phyloP scores from a whole-genome alignment of 2,329 filamentous ascomycete genomes.

The Pestalotiopsis sp. region DNA sequence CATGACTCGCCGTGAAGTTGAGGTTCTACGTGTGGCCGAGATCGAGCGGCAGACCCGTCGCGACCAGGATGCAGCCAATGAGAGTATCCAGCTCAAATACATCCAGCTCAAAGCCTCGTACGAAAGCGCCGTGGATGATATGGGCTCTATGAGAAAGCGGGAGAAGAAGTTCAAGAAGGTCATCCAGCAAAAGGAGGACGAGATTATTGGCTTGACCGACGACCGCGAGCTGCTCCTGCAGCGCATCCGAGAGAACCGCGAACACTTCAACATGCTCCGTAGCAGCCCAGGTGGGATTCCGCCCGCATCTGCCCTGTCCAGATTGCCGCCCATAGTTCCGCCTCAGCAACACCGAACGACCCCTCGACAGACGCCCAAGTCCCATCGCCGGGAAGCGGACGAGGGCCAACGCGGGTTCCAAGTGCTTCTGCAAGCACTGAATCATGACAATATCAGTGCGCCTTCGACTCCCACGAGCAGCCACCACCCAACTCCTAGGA shows the following conservation, averaged over 20 bases:
- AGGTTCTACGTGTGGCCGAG: slow-evolving; percentile 77
- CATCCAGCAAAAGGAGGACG: slow-evolving; percentile 77
- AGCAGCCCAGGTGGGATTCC: slow-evolving; percentile 74
- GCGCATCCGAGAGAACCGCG: slow-evolving; percentile 85
- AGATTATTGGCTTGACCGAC: slow-evolving; percentile 70
- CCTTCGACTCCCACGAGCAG: slow-evolving; percentile 67
- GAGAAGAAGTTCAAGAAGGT: slow-evolving; percentile 76
- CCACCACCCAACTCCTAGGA: slow-evolving; percentile 48
- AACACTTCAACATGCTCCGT: slow-evolving; percentile 80
- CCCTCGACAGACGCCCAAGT: slow-evolving; percentile 53
- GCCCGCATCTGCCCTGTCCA: slow-evolving; percentile 63
- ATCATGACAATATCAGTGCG: slow-evolving; percentile 74
- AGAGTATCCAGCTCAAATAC: slow-evolving; percentile 57
- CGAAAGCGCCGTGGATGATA: slow-evolving; percentile 68
- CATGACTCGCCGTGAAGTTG: slow-evolving; percentile 85
- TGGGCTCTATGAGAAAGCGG: slow-evolving; percentile 63
- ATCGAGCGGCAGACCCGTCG: slow-evolving; percentile 64
- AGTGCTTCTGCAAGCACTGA: slow-evolving; percentile 79
- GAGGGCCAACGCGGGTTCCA: slow-evolving; percentile 70
- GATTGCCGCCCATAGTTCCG: slow-evolving; percentile 46
- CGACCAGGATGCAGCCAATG: slow-evolving; percentile 53
- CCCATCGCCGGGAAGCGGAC: slow-evolving; percentile 27
- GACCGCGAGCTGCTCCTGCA: slow-evolving; percentile 78
- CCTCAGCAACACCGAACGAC: slow-evolving; percentile 50
- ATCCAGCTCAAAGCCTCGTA: slow-evolving; percentile 67